phyloP scores from a whole-genome alignment of 2,329 filamentous ascomycete species.

The Calonectria ilicicola region DNA sequence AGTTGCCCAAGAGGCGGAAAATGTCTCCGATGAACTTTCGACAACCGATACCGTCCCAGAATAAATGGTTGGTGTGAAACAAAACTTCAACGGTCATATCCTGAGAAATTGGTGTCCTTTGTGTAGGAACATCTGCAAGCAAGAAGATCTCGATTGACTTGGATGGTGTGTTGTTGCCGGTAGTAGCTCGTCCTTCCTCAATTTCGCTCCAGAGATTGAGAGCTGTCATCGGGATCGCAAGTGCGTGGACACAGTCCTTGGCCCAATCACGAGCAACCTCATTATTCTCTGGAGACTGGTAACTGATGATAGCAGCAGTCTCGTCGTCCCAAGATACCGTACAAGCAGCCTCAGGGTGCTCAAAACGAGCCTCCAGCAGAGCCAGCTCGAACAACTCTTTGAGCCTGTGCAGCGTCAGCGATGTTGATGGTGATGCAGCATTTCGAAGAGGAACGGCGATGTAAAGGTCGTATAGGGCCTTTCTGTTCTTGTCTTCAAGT shows the following conservation, averaged over 20 bases:
- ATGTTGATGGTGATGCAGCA: not conserved
- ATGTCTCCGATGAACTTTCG: not conserved
- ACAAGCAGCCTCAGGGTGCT: not conserved
- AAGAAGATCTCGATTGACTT: not conserved
- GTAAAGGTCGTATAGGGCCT: not conserved
- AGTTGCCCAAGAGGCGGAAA: not conserved
- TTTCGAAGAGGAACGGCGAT: not conserved
- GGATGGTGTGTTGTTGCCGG: not conserved
- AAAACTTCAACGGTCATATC: not conserved
- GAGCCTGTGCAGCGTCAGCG: not conserved
- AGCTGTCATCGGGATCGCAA: not conserved
- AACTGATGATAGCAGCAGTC: not conserved
- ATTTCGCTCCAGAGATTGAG: not conserved
- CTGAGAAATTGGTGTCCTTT: not conserved
- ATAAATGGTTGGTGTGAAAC: not conserved
- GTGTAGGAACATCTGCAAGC: not conserved
- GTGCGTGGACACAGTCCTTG: not conserved
- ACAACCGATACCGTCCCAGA: not conserved
- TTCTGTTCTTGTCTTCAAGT: not conserved
- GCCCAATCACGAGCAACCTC: not conserved
- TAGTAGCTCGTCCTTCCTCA: not conserved
- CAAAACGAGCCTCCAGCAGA: not conserved
- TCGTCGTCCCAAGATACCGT: not conserved
- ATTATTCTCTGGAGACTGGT: not conserved
- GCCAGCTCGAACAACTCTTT: not conserved